Percentiles rank a stretch among this genome's conserved stretches.
Evolutionary conservation across 345 rosid species (phyloP).

Genomic region (Camelina neglecta): DNA sequence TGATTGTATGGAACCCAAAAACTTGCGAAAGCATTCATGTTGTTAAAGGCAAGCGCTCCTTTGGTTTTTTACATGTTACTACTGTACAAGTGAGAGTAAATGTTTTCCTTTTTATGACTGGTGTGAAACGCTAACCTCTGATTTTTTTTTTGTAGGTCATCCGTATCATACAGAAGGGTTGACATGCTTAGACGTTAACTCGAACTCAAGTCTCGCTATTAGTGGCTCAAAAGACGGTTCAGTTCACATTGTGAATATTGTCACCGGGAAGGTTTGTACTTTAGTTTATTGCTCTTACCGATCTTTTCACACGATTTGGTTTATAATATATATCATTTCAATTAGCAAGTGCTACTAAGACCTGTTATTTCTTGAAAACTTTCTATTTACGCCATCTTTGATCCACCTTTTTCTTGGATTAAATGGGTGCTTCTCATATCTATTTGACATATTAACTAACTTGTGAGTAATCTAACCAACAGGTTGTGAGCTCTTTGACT

Average conservation of each 20-base stretch:
- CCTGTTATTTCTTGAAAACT: neutral
- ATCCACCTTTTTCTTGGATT: neutral
- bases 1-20: slow-evolving; percentile 91
- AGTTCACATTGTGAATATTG: slow-evolving; percentile 77
- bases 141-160: slow-evolving; percentile 60
- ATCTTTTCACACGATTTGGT: neutral
- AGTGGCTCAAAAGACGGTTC: slow-evolving; percentile 85
- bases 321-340: neutral
- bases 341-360: neutral
- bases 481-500: slow-evolving; percentile 80
- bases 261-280: slow-evolving; percentile 72
- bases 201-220: slow-evolving; percentile 77
- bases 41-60: slow-evolving; percentile 57
- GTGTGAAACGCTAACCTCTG: slow-evolving; percentile 14
- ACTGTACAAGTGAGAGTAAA: neutral
- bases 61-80: neutral
- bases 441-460: slow-evolving; percentile 22
- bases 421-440: slow-evolving; percentile 2
- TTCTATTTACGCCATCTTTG: neutral
- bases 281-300: neutral
- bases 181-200: slow-evolving; percentile 76
- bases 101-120: neutral
- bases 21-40: slow-evolving; percentile 75
- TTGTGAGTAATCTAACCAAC: slow-evolving; percentile 26
- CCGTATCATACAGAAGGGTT: slow-evolving; percentile 82